A percentile compares a stretch with the other conserved stretches of the same genome.
Conservation (phyloP, 2,329 filamentous ascomycete genomes). For the Xylaria sp. region DNA sequence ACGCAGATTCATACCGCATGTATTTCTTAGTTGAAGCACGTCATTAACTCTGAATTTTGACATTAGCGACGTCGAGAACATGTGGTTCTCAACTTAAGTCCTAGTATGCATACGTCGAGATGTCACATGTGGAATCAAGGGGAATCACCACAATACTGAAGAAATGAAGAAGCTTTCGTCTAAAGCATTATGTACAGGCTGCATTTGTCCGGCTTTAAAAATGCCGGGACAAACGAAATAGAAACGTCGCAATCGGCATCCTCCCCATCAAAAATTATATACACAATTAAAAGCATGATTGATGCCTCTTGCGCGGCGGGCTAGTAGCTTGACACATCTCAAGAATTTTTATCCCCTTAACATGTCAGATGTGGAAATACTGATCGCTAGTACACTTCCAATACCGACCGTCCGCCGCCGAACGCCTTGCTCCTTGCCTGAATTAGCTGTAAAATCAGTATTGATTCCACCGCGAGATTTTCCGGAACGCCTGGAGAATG, state of each 20-base stretch:
- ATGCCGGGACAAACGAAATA: conserved; percentile 23
- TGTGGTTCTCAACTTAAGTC: too few species aligned
- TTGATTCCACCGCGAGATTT: conserved; percentile 25
- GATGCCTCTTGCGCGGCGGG: conserved; percentile 21
- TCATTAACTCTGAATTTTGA: too few species aligned
- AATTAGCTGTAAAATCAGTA: conserved; percentile 30
- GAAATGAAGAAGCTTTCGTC: conserved; percentile 27
- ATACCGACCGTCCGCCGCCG: conserved; percentile 21
- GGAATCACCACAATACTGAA: background rate
- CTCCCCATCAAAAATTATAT: conserved; percentile 32
- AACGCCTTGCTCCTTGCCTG: conserved; percentile 35
- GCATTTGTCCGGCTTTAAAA: conserved; percentile 26
- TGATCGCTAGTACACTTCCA: conserved; percentile 27
- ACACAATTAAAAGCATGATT: conserved; percentile 30
- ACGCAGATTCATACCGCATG: too few species aligned
- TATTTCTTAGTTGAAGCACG: too few species aligned
- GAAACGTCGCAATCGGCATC: conserved; percentile 2
- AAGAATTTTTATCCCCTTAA: conserved; percentile 19
- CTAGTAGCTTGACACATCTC: conserved; percentile 28
- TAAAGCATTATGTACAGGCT: conserved; percentile 31
- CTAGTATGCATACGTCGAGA: background rate
- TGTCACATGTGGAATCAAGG: background rate
- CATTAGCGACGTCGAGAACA: too few species aligned
- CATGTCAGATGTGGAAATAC: conserved; percentile 27
- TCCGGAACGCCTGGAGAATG: conserved; percentile 36